Base-by-base conservation (phyloP, 1,284 basidiomycete genomes). In the Heterobasidion occidentale region DNA sequence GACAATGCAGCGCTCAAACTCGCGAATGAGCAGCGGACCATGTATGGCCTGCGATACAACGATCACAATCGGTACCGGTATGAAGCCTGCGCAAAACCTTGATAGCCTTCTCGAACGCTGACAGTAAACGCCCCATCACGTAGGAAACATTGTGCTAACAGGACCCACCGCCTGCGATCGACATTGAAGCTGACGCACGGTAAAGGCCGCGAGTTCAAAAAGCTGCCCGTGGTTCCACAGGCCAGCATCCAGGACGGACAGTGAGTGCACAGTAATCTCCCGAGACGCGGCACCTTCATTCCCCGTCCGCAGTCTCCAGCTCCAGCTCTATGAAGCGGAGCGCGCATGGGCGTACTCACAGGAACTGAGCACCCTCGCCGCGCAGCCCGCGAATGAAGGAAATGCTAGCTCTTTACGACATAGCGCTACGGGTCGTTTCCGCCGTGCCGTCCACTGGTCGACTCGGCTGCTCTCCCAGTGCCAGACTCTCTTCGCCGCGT, bases 321-420 rank as follows among this genome's bases (percentile, higher is more conserved):
- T 97, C 1, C 74, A 94, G 46, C 78, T 97, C 9, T 88, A 94
- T 65, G 92, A 94, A 67, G 82, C 92, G 7, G 94, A 98, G 71
- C 84, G 94, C 51, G 90, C 92, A n/a, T 94, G 93, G 84, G 86
- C 92, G 1, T 86, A 92, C 70, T 86, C 92, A 9, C 91, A 94
- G 70, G 91, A 94, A 61, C 79, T 95, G 46, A 76, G 79, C 55
- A 70, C 79, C 2, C 71, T 78, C 54, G 74, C 85, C 11, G 70
- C 80, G 14, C 77, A 80, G 51, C 80, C 83, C 15, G 67, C 71
- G 14, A 81, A 81, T 61, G 71, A 77, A 51, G 74, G 75, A 6
- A 72, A 76, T 34, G 76, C 84, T 17, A 76, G 78, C 46, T 73
- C 81, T 19, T 74, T 87, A 51, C 81, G 87, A 47, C 87, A 89